Evolutionary conservation across 176 grass and related monocot genomes (phyloP).

Genomic region (Leersia perrieri): DNA sequence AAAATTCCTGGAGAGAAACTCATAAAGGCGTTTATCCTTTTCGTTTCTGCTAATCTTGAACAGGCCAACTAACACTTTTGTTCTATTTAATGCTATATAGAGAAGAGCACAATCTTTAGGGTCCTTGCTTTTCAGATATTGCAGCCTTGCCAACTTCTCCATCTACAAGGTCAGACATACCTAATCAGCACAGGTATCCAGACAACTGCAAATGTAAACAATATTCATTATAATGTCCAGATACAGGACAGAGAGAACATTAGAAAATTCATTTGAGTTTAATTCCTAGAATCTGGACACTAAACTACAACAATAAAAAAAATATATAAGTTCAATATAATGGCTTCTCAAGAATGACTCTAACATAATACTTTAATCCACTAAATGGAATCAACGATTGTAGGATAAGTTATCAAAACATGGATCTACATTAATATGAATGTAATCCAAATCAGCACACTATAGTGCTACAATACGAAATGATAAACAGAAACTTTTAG

Average conservation of each 20-base stretch:
- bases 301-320: slow-evolving; percentile 27
- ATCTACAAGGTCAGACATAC: slow-evolving; percentile 68
- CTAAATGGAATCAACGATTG: neutral
- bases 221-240: slow-evolving; percentile 16
- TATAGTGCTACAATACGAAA: neutral
- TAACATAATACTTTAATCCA: slow-evolving; percentile 12
- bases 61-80: slow-evolving; percentile 85
- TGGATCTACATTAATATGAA: neutral
- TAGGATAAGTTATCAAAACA: neutral
- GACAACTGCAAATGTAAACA: slow-evolving; percentile 36
- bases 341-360: neutral
- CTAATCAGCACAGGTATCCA: slow-evolving; percentile 47
- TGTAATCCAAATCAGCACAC: neutral
- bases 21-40: slow-evolving; percentile 79
- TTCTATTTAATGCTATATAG: slow-evolving; percentile 87
- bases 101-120: slow-evolving; percentile 92
- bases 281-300: slow-evolving; percentile 18
- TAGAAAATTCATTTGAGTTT: slow-evolving; percentile 17
- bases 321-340: slow-evolving; percentile 7
- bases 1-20: slow-evolving; percentile 89
- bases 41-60: slow-evolving; percentile 95
- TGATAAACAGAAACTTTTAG: neutral
- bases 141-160: slow-evolving; percentile 91
- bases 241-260: slow-evolving; percentile 19
- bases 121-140: slow-evolving; percentile 92